Base-by-base conservation (phyloP, 306 rosid genomes). In the Lathyrus aphaca region DNA sequence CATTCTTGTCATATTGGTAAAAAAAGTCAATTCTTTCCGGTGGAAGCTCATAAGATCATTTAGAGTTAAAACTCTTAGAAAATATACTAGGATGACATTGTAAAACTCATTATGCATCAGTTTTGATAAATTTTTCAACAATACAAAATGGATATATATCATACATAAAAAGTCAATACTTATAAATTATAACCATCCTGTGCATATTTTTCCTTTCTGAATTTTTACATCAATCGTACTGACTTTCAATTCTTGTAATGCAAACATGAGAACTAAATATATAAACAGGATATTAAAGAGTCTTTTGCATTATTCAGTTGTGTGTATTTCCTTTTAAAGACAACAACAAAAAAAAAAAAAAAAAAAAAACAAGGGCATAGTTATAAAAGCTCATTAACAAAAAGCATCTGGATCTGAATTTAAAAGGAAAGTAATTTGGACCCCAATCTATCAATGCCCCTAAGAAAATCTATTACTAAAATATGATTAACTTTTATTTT, bases 1-100 rank as follows among this genome's bases (percentile, higher is more conserved):
- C 63, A 56, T 56, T 55, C 58, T 77, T 21, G 40, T 42, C 45
- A 45, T 45, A 70, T 44, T n/a, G 69, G 68, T 16, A 17, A 61
- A 48, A 70, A 55, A 64, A n/a, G 37, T 30, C 66, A 39, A 9
- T 64, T 55, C 35, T 67, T 35, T 61, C 72, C 35, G 68, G n/a
- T 30, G 48, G 56, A 37, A 1, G 42, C 46, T 59, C 40, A 16
- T 48, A 13, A 35, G 17, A 60, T 38, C 60, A 55, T 39, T 65
- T 57, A 25, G 8, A 27, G 8, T 6, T 55, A 43, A 51, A 51
- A 51, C n/a, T 10, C 30, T 54, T 54, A 27, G 39, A 14, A 64
- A 15, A 10, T 25, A 21, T 17, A 50, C 30, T 46, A 40, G 32
- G 16, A 50, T 37, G 40, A 2, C 17, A 37, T 58, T 37, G 46